phyloP scores from a whole-genome alignment of 2,329 filamentous ascomycete species.

The Fusarium lyarnte region DNA sequence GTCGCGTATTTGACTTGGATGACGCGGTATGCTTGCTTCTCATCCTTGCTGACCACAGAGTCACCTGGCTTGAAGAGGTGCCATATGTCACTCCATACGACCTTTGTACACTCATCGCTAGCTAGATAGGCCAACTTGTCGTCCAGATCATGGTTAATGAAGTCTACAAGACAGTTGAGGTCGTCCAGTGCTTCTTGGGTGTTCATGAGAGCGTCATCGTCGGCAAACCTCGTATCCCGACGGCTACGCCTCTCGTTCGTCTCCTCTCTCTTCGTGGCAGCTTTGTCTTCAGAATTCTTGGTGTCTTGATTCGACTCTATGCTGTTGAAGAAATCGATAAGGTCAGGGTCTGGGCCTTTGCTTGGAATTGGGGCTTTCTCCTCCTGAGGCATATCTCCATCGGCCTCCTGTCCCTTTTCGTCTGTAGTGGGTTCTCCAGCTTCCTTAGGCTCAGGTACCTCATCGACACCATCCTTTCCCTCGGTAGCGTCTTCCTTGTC shows the following conservation, averaged over 20 bases:
- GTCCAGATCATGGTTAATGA: background rate
- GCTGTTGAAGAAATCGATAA: too few species aligned
- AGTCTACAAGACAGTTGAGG: background rate
- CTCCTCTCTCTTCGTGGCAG: background rate
- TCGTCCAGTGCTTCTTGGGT: background rate
- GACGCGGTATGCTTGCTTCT: background rate
- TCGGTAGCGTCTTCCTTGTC: too few species aligned
- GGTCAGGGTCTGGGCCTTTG: too few species aligned
- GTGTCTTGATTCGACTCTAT: too few species aligned
- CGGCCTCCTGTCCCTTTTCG: too few species aligned
- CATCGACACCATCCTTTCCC: too few species aligned
- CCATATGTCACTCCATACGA: background rate
- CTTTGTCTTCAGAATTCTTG: too few species aligned
- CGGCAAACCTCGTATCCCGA: background rate
- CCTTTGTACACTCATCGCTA: background rate
- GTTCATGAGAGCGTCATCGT: background rate
- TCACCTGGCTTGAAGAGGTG: background rate
- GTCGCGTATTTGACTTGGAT: background rate
- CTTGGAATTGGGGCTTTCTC: too few species aligned
- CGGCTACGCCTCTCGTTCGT: background rate
- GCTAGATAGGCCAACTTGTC: rapidly evolving
- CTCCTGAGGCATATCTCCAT: too few species aligned
- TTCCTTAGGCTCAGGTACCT: too few species aligned
- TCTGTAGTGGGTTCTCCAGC: too few species aligned
- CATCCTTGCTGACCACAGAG: background rate